Evolutionary conservation across 2,329 filamentous ascomycete species (phyloP), one percentile per base, ranked within the genome.

Genomic region (Aspergillus phoenicis): DNA sequence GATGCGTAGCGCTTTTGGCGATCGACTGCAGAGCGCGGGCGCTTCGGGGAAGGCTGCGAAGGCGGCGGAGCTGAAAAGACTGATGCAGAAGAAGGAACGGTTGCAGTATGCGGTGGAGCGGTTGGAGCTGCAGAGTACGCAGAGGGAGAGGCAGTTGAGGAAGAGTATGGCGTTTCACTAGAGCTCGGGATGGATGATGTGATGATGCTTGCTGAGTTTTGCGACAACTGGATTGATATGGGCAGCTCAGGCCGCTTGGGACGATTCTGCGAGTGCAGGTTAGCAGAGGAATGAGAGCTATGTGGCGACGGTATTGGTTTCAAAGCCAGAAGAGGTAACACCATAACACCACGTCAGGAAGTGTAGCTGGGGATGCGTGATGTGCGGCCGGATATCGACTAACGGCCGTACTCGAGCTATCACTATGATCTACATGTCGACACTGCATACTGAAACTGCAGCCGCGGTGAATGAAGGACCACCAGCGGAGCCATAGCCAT

Each of bases 61-160:
- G 71, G 82, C 85, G 59, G 81, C 84, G 60, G 86, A 85, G 69
- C 80, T 91, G 62, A 87, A 86, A 69, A 88, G 90, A 64, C 77
- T 95, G 59, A 82, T 86, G 60, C 91, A 93, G 81, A 89, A 92
- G 77, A 94, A 91, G 77, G 92, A 96, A 76, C 86, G 91, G 53
- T 78, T 97, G 68, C 88, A 91, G 73, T 97, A 96, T 80, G 89
- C 91, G 28, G 91, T 97, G 17, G 91, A 95, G 73, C 84, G 93
- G 62, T 77, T 97, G 66, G 91, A 95, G 80, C 73, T 97, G 70
- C 91, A 97, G 79, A 90, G 91, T n/a, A 83, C 87, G 68, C 93
- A 97, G 77, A 79, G 84, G 72, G 85, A 91, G 75, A 83, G 89
- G 67, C 88, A 91, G 72, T 75, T 91, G 78, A 84, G 88, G 73